Percentiles rank a stretch among this genome's conserved stretches.
These are phyloP conservation scores for Helicostylum pulchrum DNA, from an alignment of 192 early-diverging fungal genomes.

Conservation along the genomic window DNA sequence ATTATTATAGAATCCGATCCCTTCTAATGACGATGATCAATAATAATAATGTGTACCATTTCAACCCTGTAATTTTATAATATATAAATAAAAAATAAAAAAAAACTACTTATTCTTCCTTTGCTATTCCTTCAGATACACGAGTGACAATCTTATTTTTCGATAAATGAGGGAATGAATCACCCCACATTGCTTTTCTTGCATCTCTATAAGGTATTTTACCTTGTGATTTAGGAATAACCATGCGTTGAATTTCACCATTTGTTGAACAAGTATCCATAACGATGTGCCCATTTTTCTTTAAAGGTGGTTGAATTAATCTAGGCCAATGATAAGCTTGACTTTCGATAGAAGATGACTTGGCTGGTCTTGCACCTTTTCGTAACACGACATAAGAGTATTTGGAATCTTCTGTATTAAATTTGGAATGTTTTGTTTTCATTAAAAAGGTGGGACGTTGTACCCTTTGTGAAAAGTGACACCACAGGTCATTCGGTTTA, in stretches of 20 bases:
- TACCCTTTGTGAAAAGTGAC: conserved; percentile 79
- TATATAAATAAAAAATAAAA: background rate
- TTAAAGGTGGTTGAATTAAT: conserved; percentile 71
- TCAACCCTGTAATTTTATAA: background rate
- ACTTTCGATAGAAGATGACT: background rate
- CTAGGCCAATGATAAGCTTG: conserved; percentile 67
- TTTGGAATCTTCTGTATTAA: conserved; percentile 68
- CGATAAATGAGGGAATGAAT: conserved; percentile 71
- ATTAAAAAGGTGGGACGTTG: conserved; percentile 65
- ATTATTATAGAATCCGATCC: background rate
- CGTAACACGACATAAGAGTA: conserved; percentile 80
- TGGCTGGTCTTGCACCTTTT: conserved; percentile 52
- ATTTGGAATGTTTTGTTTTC: conserved; percentile 61
- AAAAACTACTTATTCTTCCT: background rate
- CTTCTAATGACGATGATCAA: background rate
- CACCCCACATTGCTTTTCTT: conserved; percentile 79
- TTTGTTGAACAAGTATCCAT: conserved; percentile 60
- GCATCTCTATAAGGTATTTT: conserved; percentile 72
- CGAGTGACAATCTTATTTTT: conserved; percentile 44
- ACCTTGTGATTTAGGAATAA: conserved; percentile 66
- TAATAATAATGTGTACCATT: background rate
- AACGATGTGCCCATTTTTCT: conserved; percentile 72
- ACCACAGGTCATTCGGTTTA: conserved; percentile 55
- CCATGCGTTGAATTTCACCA: conserved; percentile 63
- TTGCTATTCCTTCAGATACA: conserved; percentile 4